Base-by-base conservation (phyloP, 768 basidiomycete genomes). In the Boletellus emodensis region DNA sequence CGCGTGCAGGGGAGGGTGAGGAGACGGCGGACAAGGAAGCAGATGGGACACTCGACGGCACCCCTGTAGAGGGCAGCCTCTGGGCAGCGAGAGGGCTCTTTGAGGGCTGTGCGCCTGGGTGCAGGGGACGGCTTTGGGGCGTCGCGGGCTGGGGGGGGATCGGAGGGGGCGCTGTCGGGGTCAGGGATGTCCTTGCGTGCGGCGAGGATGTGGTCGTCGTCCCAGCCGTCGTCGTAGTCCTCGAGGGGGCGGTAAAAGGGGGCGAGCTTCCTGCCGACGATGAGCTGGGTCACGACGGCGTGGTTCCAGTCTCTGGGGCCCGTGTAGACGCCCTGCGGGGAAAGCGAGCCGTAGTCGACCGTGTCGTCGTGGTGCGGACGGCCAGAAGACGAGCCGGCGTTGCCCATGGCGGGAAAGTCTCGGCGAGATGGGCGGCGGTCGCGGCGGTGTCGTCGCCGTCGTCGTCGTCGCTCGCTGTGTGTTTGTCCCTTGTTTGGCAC, bases 181-280 rank as follows among this genome's bases (percentile, higher is more conserved):
- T 82, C 77, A 34, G 79, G 78, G 15, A 77, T 67, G 49, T 85
- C 85, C 72, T 84, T 90, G 61, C 92, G 79, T 4, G 86, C 85
- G 8, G 86, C 81, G 24, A 93, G 80, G 53, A 97, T 85, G 65
- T 84, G 85, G 46, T 91, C 90, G 60, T 91, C 87, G 54, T 89
- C 85, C 92, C 92, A 97, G 38, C 80, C 79, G 13, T 88, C 85
- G 30, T 87, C 84, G 65, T 89, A 96, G 56, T 98, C 95, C 65
- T 96, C 93, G 39, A 99, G 76, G 12, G 96, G 95, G 33, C 93
- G 82, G 68, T 97, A 98, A 72, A 97, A 98, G 1, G 96, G 96
- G 1, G 94, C 93, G 37, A 99, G 81, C 61, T 80, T 85, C 66
- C 91, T 84, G 59, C 90, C 85, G 61, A 85, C 74, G 67, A 99